Base-by-base conservation (phyloP, 1,284 basidiomycete genomes). In the Rhodotorula sp. region DNA sequence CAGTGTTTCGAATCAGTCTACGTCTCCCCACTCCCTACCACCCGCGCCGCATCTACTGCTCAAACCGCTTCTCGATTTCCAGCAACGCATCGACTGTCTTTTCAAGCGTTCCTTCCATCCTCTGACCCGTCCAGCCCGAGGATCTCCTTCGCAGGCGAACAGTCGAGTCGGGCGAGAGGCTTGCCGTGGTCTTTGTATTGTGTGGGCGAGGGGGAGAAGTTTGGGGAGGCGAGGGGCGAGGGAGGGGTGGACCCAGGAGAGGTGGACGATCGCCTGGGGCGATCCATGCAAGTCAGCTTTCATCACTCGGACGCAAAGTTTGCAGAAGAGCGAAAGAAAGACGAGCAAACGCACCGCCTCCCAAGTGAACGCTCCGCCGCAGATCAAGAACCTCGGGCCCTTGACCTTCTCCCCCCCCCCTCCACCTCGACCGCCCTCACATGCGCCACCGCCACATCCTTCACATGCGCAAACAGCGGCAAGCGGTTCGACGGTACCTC, bases 391-490 rank as follows among this genome's bases (percentile, higher is more conserved):
- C 57, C 74, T 39, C 56, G 58, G 48, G 4, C 66, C 66, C 17
- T 46, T 51, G n/a, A 75, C 67, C 34, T 74, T 60, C 64, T 71
- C 74, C 24, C 68, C 67, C 17, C 74, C 24, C 68, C 67, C 17
- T 70, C 77, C 17, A 62, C 56, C 22, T 77, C 76, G 24, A 78
- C 58, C 10, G 75, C 76, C 1, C 60, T 73, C 1, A 79, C 74
- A 57, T 81, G 80, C 0, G 80, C 80, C 32, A 74, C 60, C 0
- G 76, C 80, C 20, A 75, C 68, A 48, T 76, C 75, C 32, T 59
- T 77, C 66, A 76, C 79, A 55, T 77, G 71, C 55, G 73, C 77
- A 67, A 80, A 81, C 34, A 81, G 76, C 20, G 80, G 80, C 11
- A 81, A 70, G 2, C 79, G 73, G 59, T 80, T 77, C 47, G 73